These are phyloP conservation scores for Aspergillus sp. DNA, from an alignment of 2,329 filamentous ascomycete genomes.

Conservation along the genomic window DNA sequence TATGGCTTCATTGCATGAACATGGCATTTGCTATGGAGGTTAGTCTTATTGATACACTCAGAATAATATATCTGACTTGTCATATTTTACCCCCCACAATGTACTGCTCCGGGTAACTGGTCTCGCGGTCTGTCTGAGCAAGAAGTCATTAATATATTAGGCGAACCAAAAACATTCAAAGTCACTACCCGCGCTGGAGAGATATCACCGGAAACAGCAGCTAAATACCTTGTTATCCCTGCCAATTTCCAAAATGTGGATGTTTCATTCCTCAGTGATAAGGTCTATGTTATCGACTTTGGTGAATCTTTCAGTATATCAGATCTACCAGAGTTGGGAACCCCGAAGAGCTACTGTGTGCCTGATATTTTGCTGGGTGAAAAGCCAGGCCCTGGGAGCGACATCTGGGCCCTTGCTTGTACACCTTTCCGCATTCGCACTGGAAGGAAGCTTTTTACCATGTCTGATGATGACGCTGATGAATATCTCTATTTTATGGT, in stretches of 20 bases:
- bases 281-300: constrained; percentile 1
- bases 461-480: neutral
- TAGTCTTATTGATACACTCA: neutral
- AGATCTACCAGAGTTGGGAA: neutral
- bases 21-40: constrained; percentile 1
- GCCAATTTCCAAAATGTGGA: neutral
- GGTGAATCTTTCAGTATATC: neutral
- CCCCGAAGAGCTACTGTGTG: neutral
- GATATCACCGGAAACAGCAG: neutral
- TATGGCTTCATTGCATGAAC: neutral
- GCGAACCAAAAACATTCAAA: neutral
- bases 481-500: neutral
- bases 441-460: neutral
- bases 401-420: constrained; percentile 1
- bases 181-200: neutral
- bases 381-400: neutral
- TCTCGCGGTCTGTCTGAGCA: neutral
- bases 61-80: neutral
- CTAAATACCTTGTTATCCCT: neutral
- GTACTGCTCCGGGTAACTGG: constrained; percentile 1
- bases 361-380: neutral
- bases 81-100: neutral
- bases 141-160: constrained; percentile 1
- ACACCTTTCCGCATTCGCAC: constrained; percentile 1
- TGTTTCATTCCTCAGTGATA: neutral